phyloP scores from a whole-genome alignment of 495 filamentous ascomycete species.

The Hypoxylon crocopeplum region DNA sequence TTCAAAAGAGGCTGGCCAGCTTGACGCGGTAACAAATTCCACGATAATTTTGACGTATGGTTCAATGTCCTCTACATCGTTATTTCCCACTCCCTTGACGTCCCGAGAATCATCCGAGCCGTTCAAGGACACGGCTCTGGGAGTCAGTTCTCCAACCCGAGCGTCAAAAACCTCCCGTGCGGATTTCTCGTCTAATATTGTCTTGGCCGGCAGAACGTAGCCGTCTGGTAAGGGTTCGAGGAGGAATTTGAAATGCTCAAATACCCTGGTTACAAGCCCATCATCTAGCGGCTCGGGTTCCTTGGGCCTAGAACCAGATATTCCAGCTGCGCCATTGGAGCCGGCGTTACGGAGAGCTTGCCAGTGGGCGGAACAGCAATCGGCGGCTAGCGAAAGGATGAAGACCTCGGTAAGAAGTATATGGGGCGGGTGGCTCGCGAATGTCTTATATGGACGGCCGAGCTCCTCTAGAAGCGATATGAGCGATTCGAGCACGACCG shows the following conservation, averaged over 20 bases:
- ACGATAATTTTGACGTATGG: conserved; percentile 57
- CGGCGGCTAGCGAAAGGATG: conserved; percentile 65
- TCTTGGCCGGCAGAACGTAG: conserved; percentile 53
- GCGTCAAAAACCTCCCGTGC: conserved; percentile 41
- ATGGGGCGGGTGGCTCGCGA: conserved; percentile 56
- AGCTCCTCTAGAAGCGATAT: conserved; percentile 58
- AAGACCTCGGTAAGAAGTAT: conserved; percentile 66
- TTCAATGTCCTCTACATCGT: conserved; percentile 50
- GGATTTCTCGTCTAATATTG: conserved; percentile 52
- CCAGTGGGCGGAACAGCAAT: conserved; percentile 68
- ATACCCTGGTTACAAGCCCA: conserved; percentile 47
- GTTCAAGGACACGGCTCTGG: conserved; percentile 37
- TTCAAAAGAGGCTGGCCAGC: conserved; percentile 63
- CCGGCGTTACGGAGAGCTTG: conserved; percentile 46
- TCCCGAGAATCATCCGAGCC: conserved; percentile 53
- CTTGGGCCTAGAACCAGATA: conserved; percentile 9
- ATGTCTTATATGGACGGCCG: conserved; percentile 52
- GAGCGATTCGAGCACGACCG: conserved; percentile 63
- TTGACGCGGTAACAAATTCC: conserved; percentile 67
- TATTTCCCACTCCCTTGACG: conserved; percentile 23
- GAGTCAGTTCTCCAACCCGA: conserved; percentile 44
- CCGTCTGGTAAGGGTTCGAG: conserved; percentile 57
- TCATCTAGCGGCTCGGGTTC: conserved; percentile 47
- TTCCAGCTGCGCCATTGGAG: conserved; percentile 29
- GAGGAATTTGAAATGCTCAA: conserved; percentile 51